Evolutionary conservation across 768 basidiomycete genomes (phyloP).

Genomic region (Leccinum truebloodii): DNA sequence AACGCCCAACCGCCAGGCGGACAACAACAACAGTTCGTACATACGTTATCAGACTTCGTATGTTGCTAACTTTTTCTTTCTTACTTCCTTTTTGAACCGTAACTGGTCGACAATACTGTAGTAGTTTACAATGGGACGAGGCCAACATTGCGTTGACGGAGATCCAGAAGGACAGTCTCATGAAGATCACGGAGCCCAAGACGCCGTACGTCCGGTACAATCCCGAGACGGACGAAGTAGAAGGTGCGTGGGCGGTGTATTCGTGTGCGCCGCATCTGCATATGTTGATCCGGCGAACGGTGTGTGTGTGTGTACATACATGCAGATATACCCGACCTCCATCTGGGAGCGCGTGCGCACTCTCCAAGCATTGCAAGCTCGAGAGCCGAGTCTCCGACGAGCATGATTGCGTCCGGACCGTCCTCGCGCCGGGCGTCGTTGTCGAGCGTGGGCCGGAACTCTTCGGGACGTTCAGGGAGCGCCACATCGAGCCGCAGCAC

Average conservation of each 20-base stretch:
- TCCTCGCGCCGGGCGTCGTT: slow-evolving; percentile 77
- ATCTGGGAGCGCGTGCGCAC: slow-evolving; percentile 43
- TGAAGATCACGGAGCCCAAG: slow-evolving; percentile 99
- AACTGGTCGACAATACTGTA: slow-evolving; percentile 14
- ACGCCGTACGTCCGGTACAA: slow-evolving; percentile 95
- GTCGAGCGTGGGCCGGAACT: slow-evolving; percentile 57
- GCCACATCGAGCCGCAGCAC: slow-evolving; percentile 76
- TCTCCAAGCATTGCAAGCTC: slow-evolving; percentile 44
- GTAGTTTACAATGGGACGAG: slow-evolving; percentile 93
- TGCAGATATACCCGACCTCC: slow-evolving; percentile 81
- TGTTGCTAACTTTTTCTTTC: not conserved
- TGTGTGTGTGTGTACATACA: too few species aligned
- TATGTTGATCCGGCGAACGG: not conserved
- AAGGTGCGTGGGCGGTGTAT: slow-evolving; percentile 52
- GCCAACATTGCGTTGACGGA: slow-evolving; percentile 91
- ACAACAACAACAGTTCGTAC: slow-evolving; percentile 52
- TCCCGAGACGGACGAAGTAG: slow-evolving; percentile 79
- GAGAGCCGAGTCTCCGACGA: slow-evolving; percentile 55
- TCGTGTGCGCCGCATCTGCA: not conserved
- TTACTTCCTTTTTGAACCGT: not conserved
- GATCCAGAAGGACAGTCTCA: slow-evolving; percentile 91
- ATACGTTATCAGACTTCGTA: not conserved
- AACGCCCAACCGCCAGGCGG: slow-evolving; percentile 52
- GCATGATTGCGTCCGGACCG: slow-evolving; percentile 60
- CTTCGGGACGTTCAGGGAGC: slow-evolving; percentile 61